Evolutionary conservation across 495 filamentous ascomycete species (phyloP).

Genomic region (Penicillium arizonense): DNA sequence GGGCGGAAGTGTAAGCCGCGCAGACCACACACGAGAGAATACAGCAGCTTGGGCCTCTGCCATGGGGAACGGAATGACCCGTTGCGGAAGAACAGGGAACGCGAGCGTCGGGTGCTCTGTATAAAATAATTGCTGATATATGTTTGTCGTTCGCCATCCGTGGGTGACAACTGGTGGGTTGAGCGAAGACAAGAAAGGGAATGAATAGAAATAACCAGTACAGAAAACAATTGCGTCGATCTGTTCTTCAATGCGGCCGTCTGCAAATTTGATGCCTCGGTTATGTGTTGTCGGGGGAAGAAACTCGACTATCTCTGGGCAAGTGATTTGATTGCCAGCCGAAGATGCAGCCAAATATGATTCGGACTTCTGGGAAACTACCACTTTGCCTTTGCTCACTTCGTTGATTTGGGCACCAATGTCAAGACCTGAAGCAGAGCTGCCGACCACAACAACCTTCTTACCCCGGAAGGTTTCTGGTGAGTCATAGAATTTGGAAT

Average conservation of each 20-base stretch:
- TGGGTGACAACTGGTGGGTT: constrained; percentile 59
- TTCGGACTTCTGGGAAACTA: constrained; percentile 51
- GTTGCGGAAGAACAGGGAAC: constrained; percentile 72
- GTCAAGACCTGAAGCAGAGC: constrained; percentile 75
- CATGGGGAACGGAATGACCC: constrained; percentile 80
- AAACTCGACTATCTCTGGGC: constrained; percentile 60
- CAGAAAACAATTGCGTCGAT: constrained; percentile 60
- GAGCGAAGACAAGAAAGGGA: constrained; percentile 56
- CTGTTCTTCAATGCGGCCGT: constrained; percentile 46
- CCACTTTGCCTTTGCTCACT: constrained; percentile 47
- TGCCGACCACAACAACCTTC: constrained; percentile 76
- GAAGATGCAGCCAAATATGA: constrained; percentile 30
- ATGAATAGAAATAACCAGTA: constrained; percentile 59
- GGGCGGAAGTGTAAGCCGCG: constrained; percentile 61
- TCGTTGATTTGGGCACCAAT: constrained; percentile 71
- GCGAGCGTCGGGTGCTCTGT: constrained; percentile 73
- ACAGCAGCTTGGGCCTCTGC: constrained; percentile 76
- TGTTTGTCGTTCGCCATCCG: constrained; percentile 64
- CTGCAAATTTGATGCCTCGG: constrained; percentile 51
- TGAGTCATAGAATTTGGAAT: constrained; percentile 77
- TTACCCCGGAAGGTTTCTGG: constrained; percentile 58
- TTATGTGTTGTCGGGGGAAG: constrained; percentile 34
- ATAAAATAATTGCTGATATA: constrained; percentile 79
- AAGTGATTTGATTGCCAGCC: constrained; percentile 44
- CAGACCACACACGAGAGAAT: constrained; percentile 73